A percentile compares a stretch with the other conserved stretches of the same genome.
phyloP scores from a whole-genome alignment of 805 yeast species.

The Komagataella kurtzmanii region DNA sequence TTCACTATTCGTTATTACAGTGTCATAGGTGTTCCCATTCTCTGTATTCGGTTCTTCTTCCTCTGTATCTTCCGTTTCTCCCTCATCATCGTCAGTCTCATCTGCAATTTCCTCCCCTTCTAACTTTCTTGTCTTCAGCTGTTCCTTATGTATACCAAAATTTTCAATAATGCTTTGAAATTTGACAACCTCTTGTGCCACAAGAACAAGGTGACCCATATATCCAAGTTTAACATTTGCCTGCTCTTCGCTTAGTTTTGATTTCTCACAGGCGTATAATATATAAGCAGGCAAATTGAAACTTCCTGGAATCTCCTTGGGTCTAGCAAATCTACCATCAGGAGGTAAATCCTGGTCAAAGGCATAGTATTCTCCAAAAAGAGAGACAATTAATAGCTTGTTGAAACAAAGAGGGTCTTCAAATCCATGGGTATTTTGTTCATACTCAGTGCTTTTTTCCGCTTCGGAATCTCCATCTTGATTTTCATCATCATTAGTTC shows the following conservation, averaged over 20 bases:
- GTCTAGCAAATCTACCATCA: background rate
- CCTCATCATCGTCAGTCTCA: background rate
- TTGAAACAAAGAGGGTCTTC: constrained; percentile 19
- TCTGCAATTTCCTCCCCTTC: constrained; percentile 9
- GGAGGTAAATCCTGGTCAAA: constrained; percentile 6
- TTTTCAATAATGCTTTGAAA: constrained; percentile 24
- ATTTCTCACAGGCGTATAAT: constrained; percentile 14
- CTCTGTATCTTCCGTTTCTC: background rate
- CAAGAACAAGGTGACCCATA: constrained; percentile 44
- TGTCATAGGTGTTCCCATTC: background rate
- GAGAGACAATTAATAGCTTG: constrained; percentile 20
- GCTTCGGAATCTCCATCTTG: constrained; percentile 17
- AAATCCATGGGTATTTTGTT: constrained; percentile 4
- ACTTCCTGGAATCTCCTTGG: constrained; percentile 13
- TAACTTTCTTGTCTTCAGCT: constrained; percentile 14
- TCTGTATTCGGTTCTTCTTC: background rate
- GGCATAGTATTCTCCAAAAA: constrained; percentile 17
- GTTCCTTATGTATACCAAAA: constrained; percentile 18
- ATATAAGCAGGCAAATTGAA: constrained; percentile 18
- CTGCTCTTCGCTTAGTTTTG: constrained; percentile 16
- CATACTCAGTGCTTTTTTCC: background rate
- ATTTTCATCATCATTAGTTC: constrained; percentile 22
- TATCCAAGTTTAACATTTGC: constrained; percentile 38
- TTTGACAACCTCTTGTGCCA: constrained; percentile 47
- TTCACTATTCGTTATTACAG: constrained; percentile 1